phyloP scores from a whole-genome alignment of 148 eudicot species.

The Vaccinium vitisidaea region DNA sequence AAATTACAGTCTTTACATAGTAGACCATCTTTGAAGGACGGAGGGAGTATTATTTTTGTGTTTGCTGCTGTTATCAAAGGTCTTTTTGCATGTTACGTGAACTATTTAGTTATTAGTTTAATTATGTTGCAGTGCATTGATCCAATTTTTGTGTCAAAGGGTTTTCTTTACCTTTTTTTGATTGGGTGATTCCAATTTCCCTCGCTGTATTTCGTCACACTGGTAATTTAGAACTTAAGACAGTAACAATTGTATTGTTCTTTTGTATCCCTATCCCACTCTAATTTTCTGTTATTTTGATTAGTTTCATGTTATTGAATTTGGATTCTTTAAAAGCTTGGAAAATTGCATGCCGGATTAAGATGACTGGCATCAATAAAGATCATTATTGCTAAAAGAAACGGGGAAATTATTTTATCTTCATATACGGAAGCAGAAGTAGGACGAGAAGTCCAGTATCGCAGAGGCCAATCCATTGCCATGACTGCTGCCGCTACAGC shows the following conservation, averaged over 20 bases:
- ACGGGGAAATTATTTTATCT: background rate
- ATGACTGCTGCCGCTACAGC: slow-evolving; percentile 53
- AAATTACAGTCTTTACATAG: too few species aligned
- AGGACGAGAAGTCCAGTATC: slow-evolving; percentile 67
- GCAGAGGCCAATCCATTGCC: slow-evolving; percentile 65
- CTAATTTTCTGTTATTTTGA: background rate
- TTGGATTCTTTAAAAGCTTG: background rate
- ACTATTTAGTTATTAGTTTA: background rate
- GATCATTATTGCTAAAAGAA: background rate
- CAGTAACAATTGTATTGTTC: background rate
- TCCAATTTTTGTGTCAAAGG: too few species aligned
- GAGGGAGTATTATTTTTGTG: background rate
- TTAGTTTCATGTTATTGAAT: background rate
- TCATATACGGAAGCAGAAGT: slow-evolving; percentile 77
- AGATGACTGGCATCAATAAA: background rate
- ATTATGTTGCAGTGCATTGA: background rate
- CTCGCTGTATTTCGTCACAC: too few species aligned
- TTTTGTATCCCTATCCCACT: background rate
- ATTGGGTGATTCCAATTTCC: background rate
- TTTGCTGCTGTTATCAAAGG: background rate
- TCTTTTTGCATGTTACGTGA: background rate
- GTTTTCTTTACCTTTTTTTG: too few species aligned
- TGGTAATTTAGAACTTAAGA: background rate
- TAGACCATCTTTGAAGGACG: too few species aligned
- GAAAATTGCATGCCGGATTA: background rate